These are phyloP conservation scores for Echria macrotheca DNA, from an alignment of 495 filamentous ascomycete species.

Conservation along the genomic window DNA sequence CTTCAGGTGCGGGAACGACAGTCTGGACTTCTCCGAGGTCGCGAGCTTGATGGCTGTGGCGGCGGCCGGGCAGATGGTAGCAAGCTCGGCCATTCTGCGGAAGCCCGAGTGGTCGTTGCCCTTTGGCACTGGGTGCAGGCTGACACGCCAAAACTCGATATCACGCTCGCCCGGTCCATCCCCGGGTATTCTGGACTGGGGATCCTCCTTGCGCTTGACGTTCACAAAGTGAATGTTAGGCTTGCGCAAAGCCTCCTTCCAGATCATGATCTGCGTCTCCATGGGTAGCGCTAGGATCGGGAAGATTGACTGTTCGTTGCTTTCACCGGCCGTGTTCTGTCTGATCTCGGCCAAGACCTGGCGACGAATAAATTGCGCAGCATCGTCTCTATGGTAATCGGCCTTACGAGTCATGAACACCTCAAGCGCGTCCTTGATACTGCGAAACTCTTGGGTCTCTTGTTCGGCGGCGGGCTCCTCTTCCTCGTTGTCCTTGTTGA, in stretches of 20 bases:
- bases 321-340: too few species aligned
- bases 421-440: background rate
- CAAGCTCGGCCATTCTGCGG: background rate
- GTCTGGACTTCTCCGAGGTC: background rate
- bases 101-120: background rate
- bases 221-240: conserved; percentile 13
- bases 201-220: background rate
- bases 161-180: too few species aligned
- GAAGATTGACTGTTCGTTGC: background rate
- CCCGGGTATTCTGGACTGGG: too few species aligned
- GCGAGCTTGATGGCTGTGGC: background rate
- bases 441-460: background rate
- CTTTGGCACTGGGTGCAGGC: background rate
- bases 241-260: conserved; percentile 16
- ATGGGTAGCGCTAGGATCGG: background rate
- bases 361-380: background rate
- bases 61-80: background rate
- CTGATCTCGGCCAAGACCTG: too few species aligned
- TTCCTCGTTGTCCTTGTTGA: too few species aligned
- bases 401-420: background rate
- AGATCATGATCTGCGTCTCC: conserved; percentile 15
- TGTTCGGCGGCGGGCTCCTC: background rate
- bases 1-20: background rate
- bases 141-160: background rate
- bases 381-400: background rate